A percentile compares a stretch with the other conserved stretches of the same genome.
Conservation (phyloP, 1,139 yeast genomes). For the Yarrowia galli region DNA sequence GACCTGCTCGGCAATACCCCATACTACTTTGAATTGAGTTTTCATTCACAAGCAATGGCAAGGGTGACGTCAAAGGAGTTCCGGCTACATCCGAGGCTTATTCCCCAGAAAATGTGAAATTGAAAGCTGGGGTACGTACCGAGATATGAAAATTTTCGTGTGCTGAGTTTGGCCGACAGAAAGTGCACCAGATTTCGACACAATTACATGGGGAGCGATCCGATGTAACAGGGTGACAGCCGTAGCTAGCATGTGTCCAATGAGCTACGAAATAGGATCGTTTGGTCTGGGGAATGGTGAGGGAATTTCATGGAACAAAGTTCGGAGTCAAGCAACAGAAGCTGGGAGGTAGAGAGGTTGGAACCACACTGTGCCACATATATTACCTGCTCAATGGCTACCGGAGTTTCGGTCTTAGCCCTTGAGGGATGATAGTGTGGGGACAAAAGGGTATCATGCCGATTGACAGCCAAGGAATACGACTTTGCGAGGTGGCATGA, state of each 20-base stretch:
- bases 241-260: conserved; percentile 7
- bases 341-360: neutral
- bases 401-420: conserved; percentile 24
- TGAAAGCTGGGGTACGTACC: conserved; percentile 38
- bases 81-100: conserved; percentile 39
- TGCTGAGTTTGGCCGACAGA: neutral
- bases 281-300: conserved; percentile 28
- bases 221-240: neutral
- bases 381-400: neutral
- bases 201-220: neutral
- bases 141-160: conserved; percentile 10
- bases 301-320: conserved; percentile 38
- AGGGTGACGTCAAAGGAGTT: conserved; percentile 37
- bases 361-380: neutral
- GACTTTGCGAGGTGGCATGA: neutral
- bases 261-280: neutral
- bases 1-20: conserved; percentile 38
- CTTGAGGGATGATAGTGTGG: neutral
- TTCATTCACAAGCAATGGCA: conserved; percentile 29
- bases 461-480: neutral
- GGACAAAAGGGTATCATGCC: too few species aligned
- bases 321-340: conserved; percentile 35
- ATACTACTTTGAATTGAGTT: conserved; percentile 31
- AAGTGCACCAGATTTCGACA: neutral
- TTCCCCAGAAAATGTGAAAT: conserved; percentile 39